Percentiles rank a stretch among this genome's conserved stretches.
Evolutionary conservation across 2,329 filamentous ascomycete genomes (phyloP).

Genomic region (Thielaviopsis cerberus): DNA sequence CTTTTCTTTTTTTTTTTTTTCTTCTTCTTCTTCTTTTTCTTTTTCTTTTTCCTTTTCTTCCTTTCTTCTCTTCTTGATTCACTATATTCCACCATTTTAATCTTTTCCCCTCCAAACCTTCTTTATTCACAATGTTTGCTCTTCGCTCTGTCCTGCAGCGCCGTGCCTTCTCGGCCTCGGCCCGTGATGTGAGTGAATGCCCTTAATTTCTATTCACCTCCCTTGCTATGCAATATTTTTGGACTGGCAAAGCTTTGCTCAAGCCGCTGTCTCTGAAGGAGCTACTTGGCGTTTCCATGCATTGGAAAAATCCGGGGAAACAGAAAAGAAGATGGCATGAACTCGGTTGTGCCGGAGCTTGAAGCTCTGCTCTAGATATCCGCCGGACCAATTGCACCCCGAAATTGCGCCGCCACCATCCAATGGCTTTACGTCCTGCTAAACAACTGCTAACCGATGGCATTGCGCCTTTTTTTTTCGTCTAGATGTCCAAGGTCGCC

Average conservation of each 20-base stretch:
- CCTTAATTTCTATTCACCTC: constrained; percentile 9
- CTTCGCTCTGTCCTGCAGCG: constrained; percentile 45
- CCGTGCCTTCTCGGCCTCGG: constrained; percentile 65
- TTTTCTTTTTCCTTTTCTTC: constrained; percentile 2
- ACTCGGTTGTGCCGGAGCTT: background rate
- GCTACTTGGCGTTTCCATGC: background rate
- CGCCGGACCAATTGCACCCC: background rate
- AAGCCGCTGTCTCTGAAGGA: background rate
- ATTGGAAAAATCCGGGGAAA: background rate
- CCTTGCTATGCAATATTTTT: constrained; percentile 1
- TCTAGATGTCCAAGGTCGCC: constrained; percentile 84
- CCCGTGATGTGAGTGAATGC: constrained; percentile 41
- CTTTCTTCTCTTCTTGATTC: constrained; percentile 13
- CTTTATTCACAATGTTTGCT: constrained; percentile 47
- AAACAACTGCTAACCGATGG: background rate
- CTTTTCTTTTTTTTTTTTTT: background rate
- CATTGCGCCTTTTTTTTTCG: constrained; percentile 10
- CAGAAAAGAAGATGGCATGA: background rate
- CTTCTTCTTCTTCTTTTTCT: background rate
- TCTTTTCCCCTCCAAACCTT: constrained; percentile 12
- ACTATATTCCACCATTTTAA: constrained; percentile 12
- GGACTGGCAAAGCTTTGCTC: constrained; percentile 4
- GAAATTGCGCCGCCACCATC: background rate
- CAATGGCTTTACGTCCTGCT: background rate
- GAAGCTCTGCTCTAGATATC: background rate